Percentiles rank a stretch among this genome's conserved stretches.
phyloP scores from a whole-genome alignment of 2,329 filamentous ascomycete genomes.

The Botrytis cinerea region DNA sequence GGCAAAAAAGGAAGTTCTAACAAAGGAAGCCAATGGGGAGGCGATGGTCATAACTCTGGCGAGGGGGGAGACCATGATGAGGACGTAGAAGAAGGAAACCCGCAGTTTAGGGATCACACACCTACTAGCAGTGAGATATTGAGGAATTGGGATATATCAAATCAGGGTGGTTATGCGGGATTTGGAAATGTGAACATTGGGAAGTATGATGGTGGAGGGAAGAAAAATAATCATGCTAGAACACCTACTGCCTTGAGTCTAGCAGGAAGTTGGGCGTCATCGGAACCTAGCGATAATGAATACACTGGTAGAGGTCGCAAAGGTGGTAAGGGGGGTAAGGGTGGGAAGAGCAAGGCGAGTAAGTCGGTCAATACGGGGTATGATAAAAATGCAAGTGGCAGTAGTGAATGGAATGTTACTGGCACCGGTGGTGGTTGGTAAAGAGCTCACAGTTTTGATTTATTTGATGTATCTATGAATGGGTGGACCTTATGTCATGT shows the following conservation, averaged over 20 bases:
- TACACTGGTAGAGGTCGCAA: not conserved
- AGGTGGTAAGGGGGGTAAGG: not conserved
- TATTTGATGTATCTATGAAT: not conserved
- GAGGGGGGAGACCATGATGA: conserved; percentile 10
- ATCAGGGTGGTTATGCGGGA: not conserved
- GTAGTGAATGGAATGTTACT: conserved; percentile 10
- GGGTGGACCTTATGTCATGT: not conserved
- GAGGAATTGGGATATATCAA: not conserved
- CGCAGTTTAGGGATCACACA: conserved; percentile 1
- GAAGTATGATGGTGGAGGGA: not conserved
- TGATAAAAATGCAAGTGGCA: not conserved
- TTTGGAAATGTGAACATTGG: not conserved
- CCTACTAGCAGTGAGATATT: conserved; percentile 15
- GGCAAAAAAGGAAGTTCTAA: not conserved
- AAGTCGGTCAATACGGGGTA: not conserved
- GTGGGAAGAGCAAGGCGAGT: not conserved
- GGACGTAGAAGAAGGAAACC: conserved; percentile 8
- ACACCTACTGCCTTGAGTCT: conserved; percentile 9
- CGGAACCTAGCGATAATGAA: not conserved
- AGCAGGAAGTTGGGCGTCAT: conserved; percentile 13
- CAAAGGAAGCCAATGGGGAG: conserved; percentile 15
- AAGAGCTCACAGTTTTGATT: not conserved
- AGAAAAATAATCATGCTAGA: not conserved
- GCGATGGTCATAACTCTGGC: conserved; percentile 18
- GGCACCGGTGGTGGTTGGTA: conserved; percentile 3